These are phyloP conservation scores for Hemileia vastatrix DNA, from an alignment of 1,284 basidiomycete genomes.

Conservation along the genomic window DNA sequence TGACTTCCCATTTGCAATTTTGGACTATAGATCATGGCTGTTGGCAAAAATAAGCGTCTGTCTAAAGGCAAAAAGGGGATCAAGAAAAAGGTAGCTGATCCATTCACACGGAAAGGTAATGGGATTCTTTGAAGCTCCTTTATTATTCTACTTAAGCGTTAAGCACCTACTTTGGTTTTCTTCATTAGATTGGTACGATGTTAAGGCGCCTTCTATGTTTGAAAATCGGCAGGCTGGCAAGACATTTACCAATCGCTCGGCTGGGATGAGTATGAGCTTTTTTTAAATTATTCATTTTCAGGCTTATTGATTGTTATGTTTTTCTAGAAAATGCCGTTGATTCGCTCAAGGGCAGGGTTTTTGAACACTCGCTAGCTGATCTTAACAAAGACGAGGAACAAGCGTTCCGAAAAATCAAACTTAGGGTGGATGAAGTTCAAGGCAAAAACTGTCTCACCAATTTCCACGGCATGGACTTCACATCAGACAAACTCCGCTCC, in stretches of 20 bases:
- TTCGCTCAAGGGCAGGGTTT: slow-evolving; percentile 91
- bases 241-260: slow-evolving; percentile 96
- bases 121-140: no score
- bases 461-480: slow-evolving; percentile 99
- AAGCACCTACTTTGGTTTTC: background rate
- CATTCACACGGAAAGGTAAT: slow-evolving; percentile 97
- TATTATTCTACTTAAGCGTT: background rate
- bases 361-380: slow-evolving; percentile 94
- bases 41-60: slow-evolving; percentile 86
- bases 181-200: slow-evolving; percentile 90
- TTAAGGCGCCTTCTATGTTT: slow-evolving; percentile 98
- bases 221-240: slow-evolving; percentile 95
- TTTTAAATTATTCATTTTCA: background rate
- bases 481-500: slow-evolving; percentile 98
- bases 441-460: slow-evolving; percentile 99
- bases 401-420: slow-evolving; percentile 98
- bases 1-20: no score
- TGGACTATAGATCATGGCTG: slow-evolving; percentile 42
- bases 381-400: slow-evolving; percentile 99
- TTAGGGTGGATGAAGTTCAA: slow-evolving; percentile 93
- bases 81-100: slow-evolving; percentile 96
- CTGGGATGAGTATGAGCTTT: slow-evolving; percentile 76
- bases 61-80: slow-evolving; percentile 99
- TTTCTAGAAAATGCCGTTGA: slow-evolving; percentile 90
- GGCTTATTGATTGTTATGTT: background rate